Conservation (phyloP, 169 alveolate genomes). For the Cryptosporidium baileyi region DNA sequence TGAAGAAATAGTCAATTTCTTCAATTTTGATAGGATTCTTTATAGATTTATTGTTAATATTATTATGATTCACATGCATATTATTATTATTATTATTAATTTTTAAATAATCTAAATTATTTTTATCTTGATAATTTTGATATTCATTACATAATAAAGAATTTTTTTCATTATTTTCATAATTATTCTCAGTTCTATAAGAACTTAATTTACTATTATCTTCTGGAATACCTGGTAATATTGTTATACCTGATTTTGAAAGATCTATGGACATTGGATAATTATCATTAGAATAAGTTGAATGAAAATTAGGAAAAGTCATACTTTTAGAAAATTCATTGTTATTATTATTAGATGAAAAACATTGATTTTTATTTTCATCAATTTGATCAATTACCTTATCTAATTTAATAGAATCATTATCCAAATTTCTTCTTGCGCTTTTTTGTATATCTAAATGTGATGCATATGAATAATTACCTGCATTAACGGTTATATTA, state of each 20-base stretch:
- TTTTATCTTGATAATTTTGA: background rate
- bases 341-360: background rate
- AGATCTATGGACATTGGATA: conserved; percentile 65
- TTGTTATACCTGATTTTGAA: background rate
- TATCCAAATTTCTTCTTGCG: background rate
- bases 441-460: background rate
- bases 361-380: background rate
- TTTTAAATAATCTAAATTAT: background rate
- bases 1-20: conserved; percentile 15
- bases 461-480: conserved; percentile 24
- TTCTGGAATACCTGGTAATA: conserved; percentile 51
- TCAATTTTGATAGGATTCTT: background rate
- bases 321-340: background rate
- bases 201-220: background rate
- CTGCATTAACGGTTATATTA: conserved; percentile 40
- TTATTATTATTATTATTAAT: background rate
- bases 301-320: conserved; percentile 51
- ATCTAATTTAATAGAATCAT: background rate
- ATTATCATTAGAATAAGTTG: conserved; percentile 66
- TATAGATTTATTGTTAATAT: background rate
- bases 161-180: background rate
- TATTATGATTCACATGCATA: too few relatives aligned
- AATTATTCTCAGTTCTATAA: background rate
- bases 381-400: background rate
- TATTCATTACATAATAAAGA: background rate